Evolutionary conservation across 208 protist species (phyloP).

Genomic region (Trypanosoma boissoni): DNA sequence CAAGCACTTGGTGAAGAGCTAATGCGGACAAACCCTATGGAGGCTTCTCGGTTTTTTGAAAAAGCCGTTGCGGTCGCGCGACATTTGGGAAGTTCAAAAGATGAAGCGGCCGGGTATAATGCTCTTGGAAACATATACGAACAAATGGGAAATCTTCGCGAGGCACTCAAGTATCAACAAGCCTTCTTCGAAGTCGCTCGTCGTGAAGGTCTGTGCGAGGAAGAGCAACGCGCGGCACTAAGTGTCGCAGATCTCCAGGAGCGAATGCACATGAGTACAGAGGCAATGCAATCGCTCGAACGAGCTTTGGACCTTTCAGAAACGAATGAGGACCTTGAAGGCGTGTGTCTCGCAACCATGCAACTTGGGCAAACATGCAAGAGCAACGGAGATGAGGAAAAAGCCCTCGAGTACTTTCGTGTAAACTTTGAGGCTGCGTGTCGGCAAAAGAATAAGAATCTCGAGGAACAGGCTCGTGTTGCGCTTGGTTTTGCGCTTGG

Average conservation of each 20-base stretch:
- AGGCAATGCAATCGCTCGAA: constrained; percentile 66
- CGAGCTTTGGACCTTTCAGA: constrained; percentile 68
- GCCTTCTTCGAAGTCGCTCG: constrained; percentile 53
- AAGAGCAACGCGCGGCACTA: constrained; percentile 65
- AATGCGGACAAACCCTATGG: constrained; percentile 22
- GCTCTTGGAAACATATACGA: constrained; percentile 74
- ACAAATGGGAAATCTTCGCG: constrained; percentile 50
- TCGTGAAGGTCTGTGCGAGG: constrained; percentile 28
- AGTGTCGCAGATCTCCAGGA: constrained; percentile 78
- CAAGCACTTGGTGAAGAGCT: constrained; percentile 48
- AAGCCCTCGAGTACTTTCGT: constrained; percentile 69
- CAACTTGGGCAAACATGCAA: constrained; percentile 78
- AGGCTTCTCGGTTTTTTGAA: constrained; percentile 54
- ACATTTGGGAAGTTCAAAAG: constrained; percentile 28
- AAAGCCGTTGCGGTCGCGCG: constrained; percentile 40
- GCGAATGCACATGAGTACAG: constrained; percentile 52
- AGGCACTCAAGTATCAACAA: constrained; percentile 73
- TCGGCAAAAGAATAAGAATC: constrained; percentile 48
- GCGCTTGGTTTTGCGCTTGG: constrained; percentile 82
- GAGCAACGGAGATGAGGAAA: constrained; percentile 44
- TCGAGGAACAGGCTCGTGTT: constrained; percentile 75
- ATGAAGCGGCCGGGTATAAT: constrained; percentile 60
- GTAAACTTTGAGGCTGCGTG: constrained; percentile 68
- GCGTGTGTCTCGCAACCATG: constrained; percentile 75
- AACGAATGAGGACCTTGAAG: constrained; percentile 50